Evolutionary conservation across 1,284 basidiomycete genomes (phyloP).

Genomic region (Cryptococcus sp.): DNA sequence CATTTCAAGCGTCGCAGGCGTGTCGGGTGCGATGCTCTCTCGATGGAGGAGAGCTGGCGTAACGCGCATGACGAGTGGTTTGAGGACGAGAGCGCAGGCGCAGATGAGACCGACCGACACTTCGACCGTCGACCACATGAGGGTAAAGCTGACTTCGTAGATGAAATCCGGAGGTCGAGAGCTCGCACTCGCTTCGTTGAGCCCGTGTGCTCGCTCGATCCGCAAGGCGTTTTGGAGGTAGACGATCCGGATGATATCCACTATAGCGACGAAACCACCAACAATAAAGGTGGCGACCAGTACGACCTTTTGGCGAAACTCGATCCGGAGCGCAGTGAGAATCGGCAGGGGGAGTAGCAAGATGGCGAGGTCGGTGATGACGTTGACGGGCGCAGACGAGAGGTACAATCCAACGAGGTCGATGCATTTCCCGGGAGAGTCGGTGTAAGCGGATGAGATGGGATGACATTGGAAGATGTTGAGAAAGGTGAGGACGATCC

Average conservation of each 20-base stretch:
- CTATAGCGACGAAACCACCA: conserved; percentile 43
- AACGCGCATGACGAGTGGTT: conserved; percentile 40
- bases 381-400: conserved; percentile 42
- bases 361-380: conserved; percentile 45
- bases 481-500: conserved; percentile 41
- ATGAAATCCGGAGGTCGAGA: conserved; percentile 29
- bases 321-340: conserved; percentile 42
- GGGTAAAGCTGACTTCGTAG: conserved; percentile 36
- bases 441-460: conserved; percentile 29
- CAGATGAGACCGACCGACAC: conserved; percentile 43
- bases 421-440: conserved; percentile 28
- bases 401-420: conserved; percentile 42
- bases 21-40: not conserved
- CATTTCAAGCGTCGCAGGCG: not conserved
- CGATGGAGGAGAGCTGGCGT: conserved; percentile 20
- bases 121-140: conserved; percentile 45
- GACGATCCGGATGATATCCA: conserved; percentile 43
- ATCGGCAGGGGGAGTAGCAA: conserved; percentile 44
- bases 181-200: conserved; percentile 3
- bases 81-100: conserved; percentile 42
- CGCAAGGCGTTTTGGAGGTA: conserved; percentile 40
- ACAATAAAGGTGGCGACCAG: conserved; percentile 43
- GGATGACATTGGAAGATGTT: conserved; percentile 45
- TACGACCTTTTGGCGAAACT: conserved; percentile 40
- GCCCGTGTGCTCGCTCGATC: conserved; percentile 14